Evolutionary conservation across 2,329 filamentous ascomycete species (phyloP).

Genomic region (Pseudogymnoascus sp.): DNA sequence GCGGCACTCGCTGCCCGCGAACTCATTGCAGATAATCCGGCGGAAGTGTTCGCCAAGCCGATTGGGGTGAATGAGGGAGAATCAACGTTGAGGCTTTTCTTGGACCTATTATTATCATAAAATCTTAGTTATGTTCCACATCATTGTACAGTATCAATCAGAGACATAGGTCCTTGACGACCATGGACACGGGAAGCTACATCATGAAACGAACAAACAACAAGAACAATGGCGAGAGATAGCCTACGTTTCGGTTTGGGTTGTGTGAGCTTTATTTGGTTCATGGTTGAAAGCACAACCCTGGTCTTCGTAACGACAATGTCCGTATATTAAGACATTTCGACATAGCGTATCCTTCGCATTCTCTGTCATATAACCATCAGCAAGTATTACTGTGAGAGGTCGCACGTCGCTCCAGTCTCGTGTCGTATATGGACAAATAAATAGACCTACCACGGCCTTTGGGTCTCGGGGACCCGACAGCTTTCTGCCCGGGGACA

Average conservation of each 20-base stretch:
- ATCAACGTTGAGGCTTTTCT: slow-evolving; percentile 85
- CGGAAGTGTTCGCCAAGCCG: slow-evolving; percentile 34
- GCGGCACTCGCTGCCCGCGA: slow-evolving; percentile 85
- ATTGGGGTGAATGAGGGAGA: slow-evolving; percentile 88
- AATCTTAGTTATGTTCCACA: neutral
- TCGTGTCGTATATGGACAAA: neutral
- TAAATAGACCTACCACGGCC: slow-evolving; percentile 39
- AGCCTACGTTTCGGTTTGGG: slow-evolving; percentile 16
- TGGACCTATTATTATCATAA: slow-evolving; percentile 35
- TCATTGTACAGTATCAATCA: neutral
- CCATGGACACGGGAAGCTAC: neutral
- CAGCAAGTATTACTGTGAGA: slow-evolving; percentile 14
- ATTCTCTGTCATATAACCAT: slow-evolving; percentile 46
- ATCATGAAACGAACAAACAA: neutral
- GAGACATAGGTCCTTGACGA: neutral
- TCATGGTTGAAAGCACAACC: slow-evolving; percentile 87
- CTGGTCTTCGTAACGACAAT: slow-evolving; percentile 85
- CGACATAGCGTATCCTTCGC: slow-evolving; percentile 82
- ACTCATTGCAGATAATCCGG: slow-evolving; percentile 68
- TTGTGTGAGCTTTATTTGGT: slow-evolving; percentile 47
- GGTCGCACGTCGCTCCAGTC: neutral
- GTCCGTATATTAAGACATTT: slow-evolving; percentile 87
- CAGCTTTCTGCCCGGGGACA: slow-evolving; percentile 29
- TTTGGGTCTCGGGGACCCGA: slow-evolving; percentile 49
- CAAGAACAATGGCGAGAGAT: neutral